Base-by-base conservation (phyloP, 2,329 filamentous ascomycete genomes). In the Colletotrichum spaethianum region DNA sequence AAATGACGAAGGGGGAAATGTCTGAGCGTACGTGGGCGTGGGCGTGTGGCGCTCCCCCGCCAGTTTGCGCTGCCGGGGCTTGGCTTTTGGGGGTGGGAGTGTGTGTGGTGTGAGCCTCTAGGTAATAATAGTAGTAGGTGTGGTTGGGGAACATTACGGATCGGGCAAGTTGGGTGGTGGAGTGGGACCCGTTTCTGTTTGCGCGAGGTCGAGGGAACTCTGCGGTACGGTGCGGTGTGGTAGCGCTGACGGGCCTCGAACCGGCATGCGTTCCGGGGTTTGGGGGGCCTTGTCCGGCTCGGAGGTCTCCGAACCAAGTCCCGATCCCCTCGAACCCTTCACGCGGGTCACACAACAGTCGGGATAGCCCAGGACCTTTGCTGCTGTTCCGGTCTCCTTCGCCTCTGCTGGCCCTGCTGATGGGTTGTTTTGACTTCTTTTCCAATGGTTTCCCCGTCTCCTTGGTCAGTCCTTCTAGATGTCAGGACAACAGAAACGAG, bases 21-120 rank as follows among this genome's bases (percentile, higher is more conserved):
- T 70, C 67, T 70, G 55, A 55, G 67, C 67, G 62, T 60, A 36
- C 46, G 62, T 61, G 48, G 28, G n/a, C 28, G 62, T 61, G 48
- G 28, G n/a, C 28, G 40, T 57, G 61, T 63, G 61, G 62, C 61
- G 28, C 36, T 44, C 31, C 62, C 57, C 69, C 63, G 40, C 68
- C 36, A 26, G 48, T 56, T 57, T 67, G 56, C 42, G 28, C 42
- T 11, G 42, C 36, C 52, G 31, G 31, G 65, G 53, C 53, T 42
- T 26, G 7, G 28, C 3, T 8, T n/a, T 52, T 18, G 11, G 31
- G 20, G 52, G 33, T 31, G 12, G 33, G 33, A n/a, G 33, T 20
- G 31, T 2, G 31, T 12, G 42, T n/a, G 14, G 42, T 20, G 42
- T 44, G 42, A 20, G 42, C 42, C 20, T 18, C 18, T 18, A 1